Evolutionary conservation across 352 stramenopile species (phyloP).

Genomic region (Globisporangium acanthophoron): DNA sequence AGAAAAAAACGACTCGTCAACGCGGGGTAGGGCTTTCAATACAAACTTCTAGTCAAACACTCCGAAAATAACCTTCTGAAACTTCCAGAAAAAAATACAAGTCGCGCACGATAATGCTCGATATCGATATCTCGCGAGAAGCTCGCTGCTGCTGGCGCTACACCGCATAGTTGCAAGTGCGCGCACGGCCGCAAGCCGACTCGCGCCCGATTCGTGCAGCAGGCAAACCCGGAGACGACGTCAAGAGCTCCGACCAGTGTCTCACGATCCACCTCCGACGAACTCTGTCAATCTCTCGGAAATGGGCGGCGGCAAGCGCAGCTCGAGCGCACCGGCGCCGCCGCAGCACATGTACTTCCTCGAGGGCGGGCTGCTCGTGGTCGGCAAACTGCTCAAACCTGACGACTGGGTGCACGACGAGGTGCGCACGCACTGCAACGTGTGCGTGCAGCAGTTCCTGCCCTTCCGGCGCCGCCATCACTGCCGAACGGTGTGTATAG

Average conservation of each 20-base stretch:
- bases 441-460: conserved; percentile 79
- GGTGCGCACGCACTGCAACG: conserved; percentile 68
- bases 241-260: too few species aligned
- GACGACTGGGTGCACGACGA: conserved; percentile 67
- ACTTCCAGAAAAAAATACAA: too few species aligned
- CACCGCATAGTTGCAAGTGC: background rate
- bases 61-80: too few species aligned
- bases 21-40: too few species aligned
- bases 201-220: background rate
- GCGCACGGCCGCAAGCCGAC: background rate
- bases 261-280: background rate
- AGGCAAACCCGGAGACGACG: background rate
- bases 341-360: conserved; percentile 73
- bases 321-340: conserved; percentile 6
- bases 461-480: conserved; percentile 72
- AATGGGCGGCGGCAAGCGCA: conserved; percentile 15
- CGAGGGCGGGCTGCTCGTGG: conserved; percentile 64
- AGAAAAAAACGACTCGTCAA: too few species aligned
- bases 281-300: background rate
- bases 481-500: conserved; percentile 50
- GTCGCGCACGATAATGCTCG: too few species aligned
- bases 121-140: too few species aligned
- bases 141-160: too few species aligned
- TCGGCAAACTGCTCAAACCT: conserved; percentile 60
- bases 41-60: too few species aligned